These are phyloP conservation scores for Starmera stellimalicola DNA, from an alignment of 1,139 yeast species.

Conservation along the genomic window DNA sequence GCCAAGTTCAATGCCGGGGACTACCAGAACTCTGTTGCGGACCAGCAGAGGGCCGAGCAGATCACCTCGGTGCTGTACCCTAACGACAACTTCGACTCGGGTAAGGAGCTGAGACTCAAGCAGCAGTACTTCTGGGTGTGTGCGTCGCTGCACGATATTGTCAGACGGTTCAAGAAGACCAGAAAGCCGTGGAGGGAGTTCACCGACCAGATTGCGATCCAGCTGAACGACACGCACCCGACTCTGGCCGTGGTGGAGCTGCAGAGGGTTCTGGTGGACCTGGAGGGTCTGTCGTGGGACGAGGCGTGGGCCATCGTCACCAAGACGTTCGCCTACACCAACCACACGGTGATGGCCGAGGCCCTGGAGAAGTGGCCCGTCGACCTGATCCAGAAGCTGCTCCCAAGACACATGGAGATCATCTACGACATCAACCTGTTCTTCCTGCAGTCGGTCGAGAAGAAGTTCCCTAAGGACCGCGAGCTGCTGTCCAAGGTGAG, in stretches of 20 bases:
- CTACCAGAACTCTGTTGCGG: slow-evolving; percentile 73
- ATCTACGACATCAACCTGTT: slow-evolving; percentile 77
- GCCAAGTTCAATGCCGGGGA: slow-evolving; percentile 89
- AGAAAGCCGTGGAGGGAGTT: slow-evolving; percentile 75
- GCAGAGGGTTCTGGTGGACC: slow-evolving; percentile 77
- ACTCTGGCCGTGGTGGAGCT: slow-evolving; percentile 86
- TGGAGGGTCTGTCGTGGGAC: slow-evolving; percentile 74
- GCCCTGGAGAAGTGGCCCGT: slow-evolving; percentile 97
- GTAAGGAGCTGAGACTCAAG: slow-evolving; percentile 86
- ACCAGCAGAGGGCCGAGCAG: slow-evolving; percentile 84
- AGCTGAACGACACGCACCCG: slow-evolving; percentile 93
- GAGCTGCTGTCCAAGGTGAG: slow-evolving; percentile 64
- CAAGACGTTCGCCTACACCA: slow-evolving; percentile 80
- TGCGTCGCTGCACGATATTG: slow-evolving; percentile 85
- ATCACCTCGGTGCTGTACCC: slow-evolving; percentile 90
- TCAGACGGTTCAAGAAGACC: slow-evolving; percentile 79
- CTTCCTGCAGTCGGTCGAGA: slow-evolving; percentile 71
- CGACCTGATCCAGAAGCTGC: slow-evolving; percentile 60
- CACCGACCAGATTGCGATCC: slow-evolving; percentile 83
- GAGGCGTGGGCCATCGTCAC: slow-evolving; percentile 82
- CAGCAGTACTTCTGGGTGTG: slow-evolving; percentile 98
- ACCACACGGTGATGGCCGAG: slow-evolving; percentile 91
- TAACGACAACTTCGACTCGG: slow-evolving; percentile 83
- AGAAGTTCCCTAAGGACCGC: slow-evolving; percentile 58
- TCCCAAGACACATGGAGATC: slow-evolving; percentile 89